A percentile compares a stretch with the other conserved stretches of the same genome.
Evolutionary conservation across 306 rosid species (phyloP).

Genomic region (Malus sieversii): DNA sequence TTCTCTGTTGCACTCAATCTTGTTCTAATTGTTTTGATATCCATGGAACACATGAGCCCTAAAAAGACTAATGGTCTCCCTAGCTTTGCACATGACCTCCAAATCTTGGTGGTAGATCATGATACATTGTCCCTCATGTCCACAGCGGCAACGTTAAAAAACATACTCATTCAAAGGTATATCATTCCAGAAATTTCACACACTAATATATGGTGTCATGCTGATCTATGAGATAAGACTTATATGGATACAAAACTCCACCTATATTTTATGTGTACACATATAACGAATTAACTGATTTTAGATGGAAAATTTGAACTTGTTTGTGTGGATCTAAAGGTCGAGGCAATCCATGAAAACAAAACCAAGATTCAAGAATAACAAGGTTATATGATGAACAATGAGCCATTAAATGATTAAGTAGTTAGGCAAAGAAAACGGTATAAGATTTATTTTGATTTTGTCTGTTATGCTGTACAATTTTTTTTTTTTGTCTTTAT

Average conservation of each 20-base stretch:
- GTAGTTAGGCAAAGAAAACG: background rate
- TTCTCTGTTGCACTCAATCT: background rate
- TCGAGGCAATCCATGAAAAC: background rate
- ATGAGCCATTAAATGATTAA: background rate
- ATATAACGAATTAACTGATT: background rate
- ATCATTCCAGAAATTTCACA: background rate
- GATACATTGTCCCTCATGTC: constrained; percentile 18
- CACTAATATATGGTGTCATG: background rate
- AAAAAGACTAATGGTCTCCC: constrained; percentile 11
- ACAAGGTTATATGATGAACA: background rate
- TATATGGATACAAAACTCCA: background rate
- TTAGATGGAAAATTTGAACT: background rate
- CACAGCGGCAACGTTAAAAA: constrained; percentile 28
- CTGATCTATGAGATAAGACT: background rate
- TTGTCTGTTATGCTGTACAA: too few relatives aligned
- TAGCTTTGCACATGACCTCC: constrained; percentile 29
- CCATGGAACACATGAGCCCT: background rate
- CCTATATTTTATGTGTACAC: background rate
- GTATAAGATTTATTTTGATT: too few relatives aligned
- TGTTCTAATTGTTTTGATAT: background rate
- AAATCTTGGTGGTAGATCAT: constrained; percentile 37
- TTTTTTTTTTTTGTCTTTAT: background rate
- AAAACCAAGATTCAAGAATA: background rate
- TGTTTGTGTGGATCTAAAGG: background rate
- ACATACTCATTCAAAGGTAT: constrained; percentile 39